These are phyloP conservation scores for Chaetomium sp. DNA, from an alignment of 2,329 filamentous ascomycete species.

Conservation along the genomic window DNA sequence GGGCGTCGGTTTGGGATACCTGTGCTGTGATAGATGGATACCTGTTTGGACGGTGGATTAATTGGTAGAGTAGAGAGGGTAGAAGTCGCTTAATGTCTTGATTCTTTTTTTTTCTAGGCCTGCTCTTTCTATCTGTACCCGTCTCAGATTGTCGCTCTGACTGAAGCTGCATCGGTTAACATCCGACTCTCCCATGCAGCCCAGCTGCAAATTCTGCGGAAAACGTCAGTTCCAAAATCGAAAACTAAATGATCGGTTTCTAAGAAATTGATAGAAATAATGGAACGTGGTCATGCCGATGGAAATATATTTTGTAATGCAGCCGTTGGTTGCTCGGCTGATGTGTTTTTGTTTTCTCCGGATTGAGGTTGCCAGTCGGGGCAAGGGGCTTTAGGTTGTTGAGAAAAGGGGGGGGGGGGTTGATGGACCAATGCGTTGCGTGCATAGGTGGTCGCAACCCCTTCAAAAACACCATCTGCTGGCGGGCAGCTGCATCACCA, in stretches of 20 bases:
- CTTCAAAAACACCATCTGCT: neutral
- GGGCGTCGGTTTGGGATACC: neutral
- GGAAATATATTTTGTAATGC: neutral
- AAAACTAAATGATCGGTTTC: neutral
- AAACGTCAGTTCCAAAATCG: neutral
- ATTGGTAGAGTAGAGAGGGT: neutral
- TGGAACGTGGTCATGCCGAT: neutral
- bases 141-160: neutral
- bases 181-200: neutral
- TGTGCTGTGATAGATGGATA: neutral
- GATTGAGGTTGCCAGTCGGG: slow-evolving; percentile 15
- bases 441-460: neutral
- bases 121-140: neutral
- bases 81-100: neutral
- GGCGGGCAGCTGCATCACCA: neutral
- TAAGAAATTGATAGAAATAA: neutral
- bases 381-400: neutral
- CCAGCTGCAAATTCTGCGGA: neutral
- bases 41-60: neutral
- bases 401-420: slow-evolving; percentile 5
- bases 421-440: neutral
- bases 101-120: neutral
- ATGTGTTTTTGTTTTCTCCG: slow-evolving; percentile 29
- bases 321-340: slow-evolving; percentile 5
- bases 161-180: neutral